Conservation (phyloP, 2,329 filamentous ascomycete genomes). For the Parasarocladium wereldwijsianum region DNA sequence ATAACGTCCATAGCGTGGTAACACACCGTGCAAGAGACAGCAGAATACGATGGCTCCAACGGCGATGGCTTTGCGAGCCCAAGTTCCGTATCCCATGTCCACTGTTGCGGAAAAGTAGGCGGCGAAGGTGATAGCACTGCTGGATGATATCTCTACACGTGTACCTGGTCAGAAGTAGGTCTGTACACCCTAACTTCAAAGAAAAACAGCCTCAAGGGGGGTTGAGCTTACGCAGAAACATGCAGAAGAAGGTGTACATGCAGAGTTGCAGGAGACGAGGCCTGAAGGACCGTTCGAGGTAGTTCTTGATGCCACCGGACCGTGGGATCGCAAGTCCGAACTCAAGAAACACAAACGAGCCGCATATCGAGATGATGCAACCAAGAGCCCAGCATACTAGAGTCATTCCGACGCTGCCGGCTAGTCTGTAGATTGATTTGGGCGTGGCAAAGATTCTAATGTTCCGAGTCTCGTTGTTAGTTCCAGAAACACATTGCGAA, state of each 20-base stretch:
- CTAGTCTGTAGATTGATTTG: slow-evolving; percentile 9
- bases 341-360: slow-evolving; percentile 11
- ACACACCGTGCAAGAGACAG: neutral
- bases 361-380: slow-evolving; percentile 10
- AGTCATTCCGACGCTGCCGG: slow-evolving; percentile 12
- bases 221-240: slow-evolving; percentile 9
- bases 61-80: neutral
- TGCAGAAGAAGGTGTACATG: slow-evolving; percentile 11
- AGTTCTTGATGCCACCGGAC: slow-evolving; percentile 12
- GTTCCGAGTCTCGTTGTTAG: neutral
- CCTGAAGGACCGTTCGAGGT: slow-evolving; percentile 10
- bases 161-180: too few relatives aligned
- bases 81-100: neutral
- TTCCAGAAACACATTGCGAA: too few relatives aligned
- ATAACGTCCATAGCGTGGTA: neutral
- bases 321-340: slow-evolving; percentile 11
- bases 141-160: slow-evolving; percentile 1
- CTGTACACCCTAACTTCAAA: too few relatives aligned
- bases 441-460: slow-evolving; percentile 12
- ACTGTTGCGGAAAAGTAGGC: neutral
- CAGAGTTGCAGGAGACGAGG: slow-evolving; percentile 10
- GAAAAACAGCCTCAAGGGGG: too few relatives aligned
- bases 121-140: slow-evolving; percentile 1
- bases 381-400: slow-evolving; percentile 12
- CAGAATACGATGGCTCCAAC: neutral